Base-by-base conservation (phyloP, 306 rosid species). In the Cotoneaster glaucophyllus region DNA sequence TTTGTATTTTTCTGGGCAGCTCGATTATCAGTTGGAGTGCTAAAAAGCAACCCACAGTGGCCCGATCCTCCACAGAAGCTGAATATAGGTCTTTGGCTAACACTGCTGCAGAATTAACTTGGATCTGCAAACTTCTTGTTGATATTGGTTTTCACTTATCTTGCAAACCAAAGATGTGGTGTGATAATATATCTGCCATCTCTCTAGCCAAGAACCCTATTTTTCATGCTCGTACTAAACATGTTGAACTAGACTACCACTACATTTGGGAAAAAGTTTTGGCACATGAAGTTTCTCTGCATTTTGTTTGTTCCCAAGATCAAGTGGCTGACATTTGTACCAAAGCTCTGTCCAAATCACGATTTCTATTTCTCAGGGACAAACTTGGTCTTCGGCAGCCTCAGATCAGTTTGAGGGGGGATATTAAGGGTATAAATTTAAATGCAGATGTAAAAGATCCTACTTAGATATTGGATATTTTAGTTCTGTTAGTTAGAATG, bases 361-460 rank as follows among this genome's bases (percentile, higher is more conserved):
- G 4, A 0, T 41, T 41, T 3, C 1, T 41, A 0, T 41, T 41
- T 41, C 45, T 41, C 14, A 0, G 45, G 4, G 1, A 0, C 45
- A 41, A 41, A 41, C 45, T 41, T 41, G 14, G 4, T 41, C 45
- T 41, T 41, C 45, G 13, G 4, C 45, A 10, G 11, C 45, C 45
- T 41, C 45, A 0, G 1, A 41, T 41, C 1, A 9, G 45, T 11
- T 41, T 41, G 14, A 41, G 0, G 45, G 45, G 45, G 13, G 4
- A 41, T 41, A 41, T 41, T 41, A 1, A 41, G 45, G 45, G 13
- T 41, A 41, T 3, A 41, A 41, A 41, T 10, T 4, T 41, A 41
- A 41, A 10, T 9, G 13, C 45, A 41, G 4, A 2, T 41, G 0
- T 41, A 41, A 41, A 41, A 41, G 48, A 43, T 43, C 14, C 15